Conservation (phyloP, 225 moss, liverwort and hornwort genomes). For the Bryum argenteum region DNA sequence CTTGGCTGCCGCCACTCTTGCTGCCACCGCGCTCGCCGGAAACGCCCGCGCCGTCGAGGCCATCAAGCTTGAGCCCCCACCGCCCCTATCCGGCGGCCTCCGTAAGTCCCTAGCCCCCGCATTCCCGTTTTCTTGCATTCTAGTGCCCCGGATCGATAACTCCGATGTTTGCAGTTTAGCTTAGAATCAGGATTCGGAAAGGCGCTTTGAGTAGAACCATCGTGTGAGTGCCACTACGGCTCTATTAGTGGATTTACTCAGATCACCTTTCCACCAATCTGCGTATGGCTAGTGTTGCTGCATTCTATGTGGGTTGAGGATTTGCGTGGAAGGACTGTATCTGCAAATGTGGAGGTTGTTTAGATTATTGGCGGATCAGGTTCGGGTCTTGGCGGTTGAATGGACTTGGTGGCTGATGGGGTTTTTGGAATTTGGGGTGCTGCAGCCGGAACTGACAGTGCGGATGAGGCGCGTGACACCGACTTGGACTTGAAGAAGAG, state of each 20-base stretch:
- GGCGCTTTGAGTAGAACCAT: too few species aligned
- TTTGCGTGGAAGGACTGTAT: too few species aligned
- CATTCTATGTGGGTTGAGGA: too few species aligned
- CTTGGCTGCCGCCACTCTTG: slow-evolving; percentile 60
- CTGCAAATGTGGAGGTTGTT: background rate
- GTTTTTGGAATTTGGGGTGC: background rate
- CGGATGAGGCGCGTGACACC: slow-evolving; percentile 80
- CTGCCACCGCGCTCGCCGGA: slow-evolving; percentile 54
- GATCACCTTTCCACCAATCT: too few species aligned
- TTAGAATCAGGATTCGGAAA: too few species aligned
- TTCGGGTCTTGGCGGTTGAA: background rate
- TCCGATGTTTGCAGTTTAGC: too few species aligned
- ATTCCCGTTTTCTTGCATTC: too few species aligned
- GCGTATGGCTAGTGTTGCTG: too few species aligned
- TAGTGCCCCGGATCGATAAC: too few species aligned
- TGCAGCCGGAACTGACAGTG: slow-evolving; percentile 86
- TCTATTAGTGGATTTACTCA: too few species aligned
- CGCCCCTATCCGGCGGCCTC: slow-evolving; percentile 69
- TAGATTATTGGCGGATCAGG: background rate
- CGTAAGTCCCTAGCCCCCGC: slow-evolving; percentile 44
- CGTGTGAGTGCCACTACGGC: too few species aligned
- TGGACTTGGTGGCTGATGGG: background rate
- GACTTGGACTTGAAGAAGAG: slow-evolving; percentile 65
- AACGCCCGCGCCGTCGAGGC: slow-evolving; percentile 47
- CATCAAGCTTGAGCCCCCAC: slow-evolving; percentile 54